Conservation (phyloP, 2,329 filamentous ascomycete genomes). For the Cercospora nicotianae region DNA sequence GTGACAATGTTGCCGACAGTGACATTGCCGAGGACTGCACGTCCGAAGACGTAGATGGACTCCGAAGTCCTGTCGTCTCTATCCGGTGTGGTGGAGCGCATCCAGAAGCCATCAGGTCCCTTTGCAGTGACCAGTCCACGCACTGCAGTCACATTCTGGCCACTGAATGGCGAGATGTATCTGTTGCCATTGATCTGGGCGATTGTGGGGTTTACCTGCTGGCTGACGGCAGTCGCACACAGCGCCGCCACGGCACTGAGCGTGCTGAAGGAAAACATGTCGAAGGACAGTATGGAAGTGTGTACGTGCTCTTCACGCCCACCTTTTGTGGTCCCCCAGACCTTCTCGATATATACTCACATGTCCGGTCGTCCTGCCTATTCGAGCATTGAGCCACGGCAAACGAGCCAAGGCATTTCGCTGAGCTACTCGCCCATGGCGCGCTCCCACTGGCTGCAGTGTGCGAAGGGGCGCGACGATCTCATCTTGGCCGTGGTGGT, state of each 20-base stretch:
- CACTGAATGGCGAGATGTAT: constrained; percentile 62
- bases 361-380: constrained; percentile 17
- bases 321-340: background rate
- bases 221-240: constrained; percentile 14
- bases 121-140: constrained; percentile 66
- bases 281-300: background rate
- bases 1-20: constrained; percentile 64
- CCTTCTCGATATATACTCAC: constrained; percentile 12
- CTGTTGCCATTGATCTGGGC: constrained; percentile 63
- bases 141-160: constrained; percentile 56
- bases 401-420: background rate
- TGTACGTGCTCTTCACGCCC: background rate
- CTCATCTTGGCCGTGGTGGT: constrained; percentile 5
- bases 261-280: constrained; percentile 10
- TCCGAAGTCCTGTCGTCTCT: constrained; percentile 60
- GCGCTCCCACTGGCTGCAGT: constrained; percentile 1
- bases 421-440: background rate
- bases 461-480: constrained; percentile 5
- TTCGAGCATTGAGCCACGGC: constrained; percentile 7
- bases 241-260: constrained; percentile 12
- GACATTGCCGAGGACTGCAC: constrained; percentile 52
- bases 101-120: constrained; percentile 61
- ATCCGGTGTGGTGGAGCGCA: constrained; percentile 61
- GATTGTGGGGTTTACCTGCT: constrained; percentile 28
- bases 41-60: constrained; percentile 65